A percentile compares a stretch with the other conserved stretches of the same genome.
phyloP scores from a whole-genome alignment of 306 rosid species.

The cucumber (Cucumis sativus) region Cucumber_9930_V3 NC_026661.2:17767501-17768000 shows the following conservation, averaged over 20 bases:
- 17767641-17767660: slow-evolving; percentile 95
- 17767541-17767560: slow-evolving; percentile 94
- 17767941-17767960: slow-evolving; percentile 93
- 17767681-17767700: slow-evolving; percentile 99
- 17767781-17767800: not conserved
- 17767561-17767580: slow-evolving; percentile 90
- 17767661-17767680: slow-evolving; percentile 99
- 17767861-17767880: slow-evolving; percentile 97
- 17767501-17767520: slow-evolving; percentile 97
- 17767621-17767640: slow-evolving; percentile 89
- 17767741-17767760: not conserved
- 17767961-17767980: slow-evolving; percentile 89
- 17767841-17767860: slow-evolving; percentile 97
- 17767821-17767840: slow-evolving; percentile 15
- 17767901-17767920: slow-evolving; percentile 84
- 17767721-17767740: not conserved
- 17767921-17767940: slow-evolving; percentile 95
- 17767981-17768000: slow-evolving; percentile 86
- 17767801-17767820: slow-evolving; percentile 3
- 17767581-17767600: slow-evolving; percentile 89
- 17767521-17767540: slow-evolving; percentile 92
- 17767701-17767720: slow-evolving; percentile 5
- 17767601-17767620: slow-evolving; percentile 89
- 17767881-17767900: slow-evolving; percentile 92
- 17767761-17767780: not conserved